These are phyloP conservation scores for Mortierella claussenii DNA, from an alignment of 192 early-diverging fungal genomes.

Conservation along the genomic window DNA sequence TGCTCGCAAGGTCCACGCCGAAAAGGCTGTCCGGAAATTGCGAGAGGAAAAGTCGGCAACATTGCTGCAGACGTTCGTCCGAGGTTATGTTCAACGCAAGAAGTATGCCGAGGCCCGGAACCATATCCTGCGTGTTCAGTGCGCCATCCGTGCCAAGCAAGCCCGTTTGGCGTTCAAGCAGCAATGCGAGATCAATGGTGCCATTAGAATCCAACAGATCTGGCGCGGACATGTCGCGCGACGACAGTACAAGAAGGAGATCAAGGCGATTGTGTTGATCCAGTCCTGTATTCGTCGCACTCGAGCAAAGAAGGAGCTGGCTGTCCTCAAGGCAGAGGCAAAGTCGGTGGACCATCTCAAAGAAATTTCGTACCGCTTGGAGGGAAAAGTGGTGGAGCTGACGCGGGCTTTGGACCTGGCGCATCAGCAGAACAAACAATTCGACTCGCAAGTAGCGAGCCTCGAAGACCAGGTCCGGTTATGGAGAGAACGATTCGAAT, in stretches of 20 bases:
- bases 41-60: slow-evolving; percentile 78
- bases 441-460: slow-evolving; percentile 65
- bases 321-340: slow-evolving; percentile 82
- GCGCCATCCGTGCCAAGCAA: slow-evolving; percentile 67
- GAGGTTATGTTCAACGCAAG: slow-evolving; percentile 70
- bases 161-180: slow-evolving; percentile 71
- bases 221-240: slow-evolving; percentile 75
- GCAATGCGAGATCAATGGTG: slow-evolving; percentile 72
- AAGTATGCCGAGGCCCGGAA: slow-evolving; percentile 52
- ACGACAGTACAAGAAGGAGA: slow-evolving; percentile 63
- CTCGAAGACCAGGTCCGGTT: slow-evolving; percentile 71
- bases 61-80: slow-evolving; percentile 78
- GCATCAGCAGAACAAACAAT: slow-evolving; percentile 74
- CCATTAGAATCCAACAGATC: slow-evolving; percentile 79
- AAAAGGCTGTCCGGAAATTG: slow-evolving; percentile 59
- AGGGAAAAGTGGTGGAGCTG: slow-evolving; percentile 96
- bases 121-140: slow-evolving; percentile 74
- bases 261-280: slow-evolving; percentile 72
- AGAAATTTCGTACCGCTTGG: slow-evolving; percentile 92
- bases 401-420: slow-evolving; percentile 78
- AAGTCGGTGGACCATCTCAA: slow-evolving; percentile 93
- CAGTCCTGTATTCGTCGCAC: slow-evolving; percentile 87
- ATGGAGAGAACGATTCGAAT: slow-evolving; percentile 80
- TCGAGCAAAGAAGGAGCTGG: slow-evolving; percentile 75
- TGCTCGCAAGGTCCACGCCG: slow-evolving; percentile 70